Conservation (phyloP, 2,329 filamentous ascomycete genomes). For the Gliomastix tumulicola region DNA sequence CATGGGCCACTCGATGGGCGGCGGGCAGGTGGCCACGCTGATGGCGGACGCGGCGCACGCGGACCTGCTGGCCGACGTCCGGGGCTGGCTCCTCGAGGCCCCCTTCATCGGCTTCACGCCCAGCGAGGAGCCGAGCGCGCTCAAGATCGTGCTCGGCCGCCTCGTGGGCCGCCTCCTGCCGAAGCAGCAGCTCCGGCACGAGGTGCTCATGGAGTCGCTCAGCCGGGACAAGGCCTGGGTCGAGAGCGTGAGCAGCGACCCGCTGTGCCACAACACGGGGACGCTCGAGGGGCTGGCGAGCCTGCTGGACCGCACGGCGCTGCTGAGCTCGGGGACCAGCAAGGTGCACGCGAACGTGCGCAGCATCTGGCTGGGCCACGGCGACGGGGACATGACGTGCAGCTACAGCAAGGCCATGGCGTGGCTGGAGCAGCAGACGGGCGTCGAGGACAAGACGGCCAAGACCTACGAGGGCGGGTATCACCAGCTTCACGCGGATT, state of each 20-base stretch:
- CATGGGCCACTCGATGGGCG: conserved; percentile 89
- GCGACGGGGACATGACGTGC: conserved; percentile 65
- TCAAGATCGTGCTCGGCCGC: conserved; percentile 60
- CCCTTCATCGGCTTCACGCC: conserved; percentile 72
- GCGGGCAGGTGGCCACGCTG: conserved; percentile 64
- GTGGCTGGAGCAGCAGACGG: conserved; percentile 51
- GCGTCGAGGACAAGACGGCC: conserved; percentile 61
- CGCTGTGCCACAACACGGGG: conserved; percentile 73
- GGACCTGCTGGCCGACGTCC: conserved; percentile 51
- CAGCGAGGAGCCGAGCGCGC: conserved; percentile 51
- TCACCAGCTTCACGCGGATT: conserved; percentile 65
- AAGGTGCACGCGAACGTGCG: conserved; percentile 45
- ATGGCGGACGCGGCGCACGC: conserved; percentile 41
- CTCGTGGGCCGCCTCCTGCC: conserved; percentile 64
- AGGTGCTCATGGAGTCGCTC: conserved; percentile 57
- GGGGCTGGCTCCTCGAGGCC: conserved; percentile 69
- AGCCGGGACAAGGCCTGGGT: conserved; percentile 60
- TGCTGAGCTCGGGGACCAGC: conserved; percentile 50
- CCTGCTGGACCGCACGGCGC: conserved; percentile 66
- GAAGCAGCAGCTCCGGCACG: conserved; percentile 56
- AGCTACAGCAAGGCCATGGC: conserved; percentile 57
- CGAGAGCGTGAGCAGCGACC: conserved; percentile 55
- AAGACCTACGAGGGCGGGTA: conserved; percentile 70
- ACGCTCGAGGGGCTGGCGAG: conserved; percentile 75
- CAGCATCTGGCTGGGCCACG: conserved; percentile 68